Base-by-base conservation (phyloP, 2,329 filamentous ascomycete species). In the Penicillium sp. region DNA sequence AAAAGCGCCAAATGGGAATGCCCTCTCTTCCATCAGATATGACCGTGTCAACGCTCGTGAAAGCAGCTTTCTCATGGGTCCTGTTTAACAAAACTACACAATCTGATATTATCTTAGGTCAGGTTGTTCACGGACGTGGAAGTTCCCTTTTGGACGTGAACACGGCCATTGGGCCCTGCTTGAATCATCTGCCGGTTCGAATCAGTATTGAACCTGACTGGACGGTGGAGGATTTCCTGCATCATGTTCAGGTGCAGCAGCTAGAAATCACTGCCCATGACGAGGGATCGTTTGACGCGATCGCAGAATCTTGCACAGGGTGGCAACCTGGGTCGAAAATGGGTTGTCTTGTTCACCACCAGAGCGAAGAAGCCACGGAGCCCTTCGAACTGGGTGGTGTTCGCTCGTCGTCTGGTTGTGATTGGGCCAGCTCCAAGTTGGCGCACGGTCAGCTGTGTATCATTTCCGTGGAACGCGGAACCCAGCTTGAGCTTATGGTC, bases 211-310 rank as follows among this genome's bases (percentile, higher is more conserved):
- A 35, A 4, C 50, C 25, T 31, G 38, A 60, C 2, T 54, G 41
- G 45, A 60, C 60, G 0, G 45, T 60, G 3, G 31, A 27, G 2
- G 49, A 57, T 44, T 43, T 64, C 41, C 33, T 64, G 23, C 42
- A 45, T 13, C 54, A 64, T 38, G 45, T 58, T 4, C 61, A 64
- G 41, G 39, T 15, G 8, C 61, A 60, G 47, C 61, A 60, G 35
- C 23, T 63, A 8, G 48, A 36, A 13, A 58, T 36, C 6, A 41
- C 50, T 2, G 6, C 59, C 3, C 29, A 60, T 27, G 59, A 63
- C 19, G 25, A 31, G 17, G 43, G n/a, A 31, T 45, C n/a, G 5
- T 45, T 45, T 19, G 43, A 45, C 6, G 17, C 43, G 1, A 45
- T 45, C 25, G n/a, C 27, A 29, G 17, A 45, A 45, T 29, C 5